A percentile compares a stretch with the other conserved stretches of the same genome.
Evolutionary conservation across 345 rosid genomes (phyloP).

Genomic region (Cochlearia excelsa): DNA sequence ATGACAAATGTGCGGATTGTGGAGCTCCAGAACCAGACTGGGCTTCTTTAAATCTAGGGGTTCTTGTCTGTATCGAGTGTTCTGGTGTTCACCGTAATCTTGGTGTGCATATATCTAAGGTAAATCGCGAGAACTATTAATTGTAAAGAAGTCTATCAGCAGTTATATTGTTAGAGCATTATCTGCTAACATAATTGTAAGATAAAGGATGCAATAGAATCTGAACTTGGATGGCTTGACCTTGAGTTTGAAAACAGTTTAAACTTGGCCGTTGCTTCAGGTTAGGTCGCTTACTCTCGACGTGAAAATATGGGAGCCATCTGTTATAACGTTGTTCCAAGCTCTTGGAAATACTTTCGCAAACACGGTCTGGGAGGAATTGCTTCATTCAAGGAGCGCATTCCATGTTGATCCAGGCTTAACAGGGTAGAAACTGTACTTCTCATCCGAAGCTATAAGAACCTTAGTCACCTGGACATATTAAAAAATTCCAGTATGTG

Average conservation of each 20-base stretch:
- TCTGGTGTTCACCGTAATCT: slow-evolving; percentile 99
- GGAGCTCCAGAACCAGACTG: slow-evolving; percentile 98
- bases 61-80: slow-evolving; percentile 98
- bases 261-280: slow-evolving; percentile 44
- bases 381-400: slow-evolving; percentile 77
- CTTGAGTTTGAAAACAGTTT: too few species aligned
- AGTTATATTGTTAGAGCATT: not conserved
- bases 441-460: slow-evolving; percentile 12
- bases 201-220: not conserved
- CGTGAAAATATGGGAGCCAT: slow-evolving; percentile 98
- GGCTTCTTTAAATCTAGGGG: slow-evolving; percentile 97
- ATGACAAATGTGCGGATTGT: slow-evolving; percentile 99
- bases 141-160: slow-evolving; percentile 5
- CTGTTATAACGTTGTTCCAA: slow-evolving; percentile 92
- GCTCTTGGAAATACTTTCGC: slow-evolving; percentile 88
- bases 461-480: slow-evolving; percentile 7
- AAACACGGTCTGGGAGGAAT: slow-evolving; percentile 97
- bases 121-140: slow-evolving; percentile 23
- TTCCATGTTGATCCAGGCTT: slow-evolving; percentile 59
- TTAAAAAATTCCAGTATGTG: slow-evolving; percentile 37
- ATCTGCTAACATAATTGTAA: not conserved
- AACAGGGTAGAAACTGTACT: slow-evolving; percentile 45
- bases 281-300: slow-evolving; percentile 97
- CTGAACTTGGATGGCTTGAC: too few species aligned
- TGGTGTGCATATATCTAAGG: slow-evolving; percentile 98